Evolutionary conservation across 805 yeast genomes (phyloP).

Genomic region (Kodamaea lidongshanica): DNA sequence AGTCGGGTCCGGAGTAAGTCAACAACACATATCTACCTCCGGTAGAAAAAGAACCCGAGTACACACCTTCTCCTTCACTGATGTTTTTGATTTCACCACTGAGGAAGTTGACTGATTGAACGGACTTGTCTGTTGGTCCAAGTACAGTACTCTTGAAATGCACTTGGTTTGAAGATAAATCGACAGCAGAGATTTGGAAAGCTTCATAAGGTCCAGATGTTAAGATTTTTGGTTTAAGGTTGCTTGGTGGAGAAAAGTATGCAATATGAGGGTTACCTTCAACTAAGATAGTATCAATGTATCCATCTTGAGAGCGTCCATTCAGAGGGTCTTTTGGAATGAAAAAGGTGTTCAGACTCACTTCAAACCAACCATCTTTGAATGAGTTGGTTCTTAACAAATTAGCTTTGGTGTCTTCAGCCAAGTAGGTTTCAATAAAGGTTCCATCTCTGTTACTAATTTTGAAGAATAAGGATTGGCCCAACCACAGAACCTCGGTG

Average conservation of each 20-base stretch:
- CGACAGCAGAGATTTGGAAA: slow-evolving; percentile 59
- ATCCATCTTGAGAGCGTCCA: slow-evolving; percentile 48
- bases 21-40: slow-evolving; percentile 70
- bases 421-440: slow-evolving; percentile 43
- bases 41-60: slow-evolving; percentile 65
- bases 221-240: slow-evolving; percentile 41
- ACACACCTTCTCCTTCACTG: slow-evolving; percentile 54
- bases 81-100: slow-evolving; percentile 37
- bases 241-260: slow-evolving; percentile 64
- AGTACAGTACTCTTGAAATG: slow-evolving; percentile 69
- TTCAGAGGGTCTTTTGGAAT: slow-evolving; percentile 31
- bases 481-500: slow-evolving; percentile 59
- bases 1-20: slow-evolving; percentile 68
- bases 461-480: slow-evolving; percentile 46
- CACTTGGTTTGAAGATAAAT: slow-evolving; percentile 39
- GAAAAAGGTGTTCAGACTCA: slow-evolving; percentile 25
- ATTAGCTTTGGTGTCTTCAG: slow-evolving; percentile 27
- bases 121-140: slow-evolving; percentile 77
- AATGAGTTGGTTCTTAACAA: slow-evolving; percentile 43
- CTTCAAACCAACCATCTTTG: slow-evolving; percentile 57
- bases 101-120: slow-evolving; percentile 59
- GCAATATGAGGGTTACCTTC: slow-evolving; percentile 73
- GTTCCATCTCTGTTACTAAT: slow-evolving; percentile 61
- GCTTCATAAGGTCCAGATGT: slow-evolving; percentile 87
- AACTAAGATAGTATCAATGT: slow-evolving; percentile 66